Evolutionary conservation across 148 eudicot species (phyloP), one percentile per base, ranked within the genome.

Genomic region (Rhododendron williamsianum): DNA sequence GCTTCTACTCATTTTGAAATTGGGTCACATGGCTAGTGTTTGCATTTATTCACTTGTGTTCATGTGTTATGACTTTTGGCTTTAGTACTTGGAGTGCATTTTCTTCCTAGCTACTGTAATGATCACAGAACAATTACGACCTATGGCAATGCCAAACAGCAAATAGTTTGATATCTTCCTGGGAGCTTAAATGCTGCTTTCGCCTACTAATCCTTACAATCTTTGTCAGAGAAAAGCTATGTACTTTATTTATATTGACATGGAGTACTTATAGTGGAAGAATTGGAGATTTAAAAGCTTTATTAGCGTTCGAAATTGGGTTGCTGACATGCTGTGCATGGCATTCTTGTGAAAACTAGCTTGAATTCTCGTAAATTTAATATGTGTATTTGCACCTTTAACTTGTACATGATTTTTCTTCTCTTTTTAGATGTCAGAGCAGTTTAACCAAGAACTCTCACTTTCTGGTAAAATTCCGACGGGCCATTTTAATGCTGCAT

Each of bases 401-500:
- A 82, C 85, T 21, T 15, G 15, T 74, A 21, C 71, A 11, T 48
- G 48, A n/a, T 49, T 77, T 25, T 63, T 87, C 27, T 72, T 35
- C 43, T 71, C 38, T 71, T 82, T 83, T 38, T 71, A 91, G 93
- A 91, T 91, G 93, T 90, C 91, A 27, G 93, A 91, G 86, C 91
- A 87, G 60, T 91, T 91, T 84, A 91, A 90, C 82, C 91, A 91
- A 86, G 93, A 91, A 27, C 52, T 91, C 76, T 84, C 93, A 18
- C 86, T 91, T 74, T 82, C 91, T 67, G 89, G 91, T 81, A 91
- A 90, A 87, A 89, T 91, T 60, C 93, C 93, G n/a, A 80, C 93
- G 13, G 93, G 93, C 82, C 90, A 88, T 76, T 90, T 91, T 87
- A 91, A 90, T 80, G 87, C 93, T 67, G 90, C 90, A 30, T 91